phyloP scores from a whole-genome alignment of 2,329 filamentous ascomycete genomes.

The Talaromyces sp. region DNA sequence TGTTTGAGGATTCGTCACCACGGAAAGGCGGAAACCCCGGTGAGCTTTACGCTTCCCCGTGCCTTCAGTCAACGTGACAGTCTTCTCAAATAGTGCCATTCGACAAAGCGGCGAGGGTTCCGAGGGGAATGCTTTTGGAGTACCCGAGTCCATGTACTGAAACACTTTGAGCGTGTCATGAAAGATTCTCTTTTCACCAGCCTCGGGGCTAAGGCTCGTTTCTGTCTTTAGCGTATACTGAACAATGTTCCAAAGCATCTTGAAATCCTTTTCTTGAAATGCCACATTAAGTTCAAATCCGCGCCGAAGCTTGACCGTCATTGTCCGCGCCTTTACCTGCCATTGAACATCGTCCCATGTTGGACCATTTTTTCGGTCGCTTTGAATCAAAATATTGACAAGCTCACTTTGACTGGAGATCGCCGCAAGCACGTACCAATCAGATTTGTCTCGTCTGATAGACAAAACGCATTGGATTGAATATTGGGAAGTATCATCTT shows the following conservation, averaged over 20 bases:
- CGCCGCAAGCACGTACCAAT: slow-evolving; percentile 67
- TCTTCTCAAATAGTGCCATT: slow-evolving; percentile 70
- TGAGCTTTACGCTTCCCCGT: slow-evolving; percentile 70
- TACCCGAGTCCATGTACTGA: slow-evolving; percentile 73
- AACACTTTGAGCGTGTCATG: slow-evolving; percentile 68
- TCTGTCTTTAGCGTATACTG: slow-evolving; percentile 79
- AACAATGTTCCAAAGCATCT: slow-evolving; percentile 75
- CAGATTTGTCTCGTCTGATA: slow-evolving; percentile 65
- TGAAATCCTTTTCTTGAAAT: slow-evolving; percentile 73
- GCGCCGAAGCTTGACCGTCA: slow-evolving; percentile 69
- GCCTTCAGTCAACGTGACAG: slow-evolving; percentile 65
- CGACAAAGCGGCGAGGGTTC: slow-evolving; percentile 70
- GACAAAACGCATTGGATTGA: slow-evolving; percentile 72
- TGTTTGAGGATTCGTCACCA: slow-evolving; percentile 72
- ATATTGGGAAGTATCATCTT: slow-evolving; percentile 64
- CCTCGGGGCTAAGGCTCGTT: slow-evolving; percentile 63
- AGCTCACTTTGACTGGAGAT: slow-evolving; percentile 76
- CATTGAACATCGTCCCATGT: slow-evolving; percentile 81
- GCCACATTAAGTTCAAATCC: slow-evolving; percentile 71
- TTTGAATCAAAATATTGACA: slow-evolving; percentile 70
- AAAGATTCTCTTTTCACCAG: slow-evolving; percentile 68
- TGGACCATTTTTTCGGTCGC: slow-evolving; percentile 63
- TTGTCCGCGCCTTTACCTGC: slow-evolving; percentile 63
- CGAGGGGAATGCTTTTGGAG: slow-evolving; percentile 70
- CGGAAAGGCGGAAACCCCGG: slow-evolving; percentile 71